A percentile compares a stretch with the other conserved stretches of the same genome.
phyloP scores from a whole-genome alignment of 2,329 filamentous ascomycete genomes.

The Amesomyces nigricolor region DNA sequence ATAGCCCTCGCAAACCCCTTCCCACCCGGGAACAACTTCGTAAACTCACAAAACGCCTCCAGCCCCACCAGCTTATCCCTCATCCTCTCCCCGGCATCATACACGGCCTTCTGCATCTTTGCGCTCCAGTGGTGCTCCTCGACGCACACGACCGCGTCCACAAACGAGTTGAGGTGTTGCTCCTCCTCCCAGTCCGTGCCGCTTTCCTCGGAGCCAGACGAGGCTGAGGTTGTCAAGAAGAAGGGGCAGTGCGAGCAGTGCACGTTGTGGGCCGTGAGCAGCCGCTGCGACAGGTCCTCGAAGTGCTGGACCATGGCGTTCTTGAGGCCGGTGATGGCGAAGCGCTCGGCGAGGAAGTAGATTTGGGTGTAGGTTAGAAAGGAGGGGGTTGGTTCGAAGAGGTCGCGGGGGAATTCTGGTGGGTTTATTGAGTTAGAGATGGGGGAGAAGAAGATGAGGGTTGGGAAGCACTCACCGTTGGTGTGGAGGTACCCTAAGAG shows the following conservation, averaged over 20 bases:
- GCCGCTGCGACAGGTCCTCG: slow-evolving; percentile 1
- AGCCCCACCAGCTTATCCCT: neutral
- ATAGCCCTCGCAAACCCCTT: slow-evolving; percentile 10
- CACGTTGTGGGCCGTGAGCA: neutral
- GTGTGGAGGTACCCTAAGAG: slow-evolving; percentile 10
- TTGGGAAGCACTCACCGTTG: neutral
- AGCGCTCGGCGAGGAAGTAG: slow-evolving; percentile 8
- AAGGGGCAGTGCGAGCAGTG: slow-evolving; percentile 5
- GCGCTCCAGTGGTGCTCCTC: slow-evolving; percentile 12
- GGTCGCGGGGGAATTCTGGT: slow-evolving; percentile 1
- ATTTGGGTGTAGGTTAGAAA: slow-evolving; percentile 5
- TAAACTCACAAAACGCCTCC: neutral
- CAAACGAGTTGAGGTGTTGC: slow-evolving; percentile 11
- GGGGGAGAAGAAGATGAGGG: neutral
- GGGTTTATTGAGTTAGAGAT: too few species aligned
- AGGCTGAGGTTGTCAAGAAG: neutral
- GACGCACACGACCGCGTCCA: slow-evolving; percentile 1
- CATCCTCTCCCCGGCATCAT: slow-evolving; percentile 13
- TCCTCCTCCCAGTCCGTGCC: neutral
- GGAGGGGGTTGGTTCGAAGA: slow-evolving; percentile 7
- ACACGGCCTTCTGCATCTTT: slow-evolving; percentile 12
- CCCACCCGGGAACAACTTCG: neutral
- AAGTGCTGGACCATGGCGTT: neutral
- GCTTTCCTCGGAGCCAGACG: too few species aligned
- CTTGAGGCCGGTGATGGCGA: neutral